Evolutionary conservation across 106 monocot species (phyloP).

Genomic region (Hemerocallis citrina): DNA sequence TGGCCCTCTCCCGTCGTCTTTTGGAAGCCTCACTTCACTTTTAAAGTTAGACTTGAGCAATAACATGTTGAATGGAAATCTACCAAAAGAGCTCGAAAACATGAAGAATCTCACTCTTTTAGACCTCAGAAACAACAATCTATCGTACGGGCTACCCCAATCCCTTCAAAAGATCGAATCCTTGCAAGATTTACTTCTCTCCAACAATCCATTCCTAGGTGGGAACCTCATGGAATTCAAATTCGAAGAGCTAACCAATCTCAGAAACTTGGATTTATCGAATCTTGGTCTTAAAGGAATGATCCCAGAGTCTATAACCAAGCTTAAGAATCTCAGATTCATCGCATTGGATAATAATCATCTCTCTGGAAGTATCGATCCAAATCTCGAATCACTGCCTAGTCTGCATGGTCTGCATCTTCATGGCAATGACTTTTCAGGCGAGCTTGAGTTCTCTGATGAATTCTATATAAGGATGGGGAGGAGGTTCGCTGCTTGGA

Average conservation of each 20-base stretch:
- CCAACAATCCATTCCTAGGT: slow-evolving; percentile 59
- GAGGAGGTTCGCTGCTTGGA: slow-evolving; percentile 76
- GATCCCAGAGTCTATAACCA: slow-evolving; percentile 50
- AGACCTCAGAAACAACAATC: slow-evolving; percentile 63
- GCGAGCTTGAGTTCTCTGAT: slow-evolving; percentile 39
- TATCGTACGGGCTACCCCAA: slow-evolving; percentile 25
- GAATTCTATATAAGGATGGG: slow-evolving; percentile 65
- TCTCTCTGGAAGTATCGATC: slow-evolving; percentile 37
- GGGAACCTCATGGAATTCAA: slow-evolving; percentile 25
- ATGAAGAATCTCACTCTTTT: slow-evolving; percentile 51
- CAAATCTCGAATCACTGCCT: slow-evolving; percentile 37
- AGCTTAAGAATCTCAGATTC: slow-evolving; percentile 40
- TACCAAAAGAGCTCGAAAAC: slow-evolving; percentile 39
- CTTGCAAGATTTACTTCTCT: slow-evolving; percentile 61
- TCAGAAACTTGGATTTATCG: slow-evolving; percentile 65
- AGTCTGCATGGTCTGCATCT: slow-evolving; percentile 41
- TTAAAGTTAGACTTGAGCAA: slow-evolving; percentile 76
- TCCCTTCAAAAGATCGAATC: slow-evolving; percentile 42
- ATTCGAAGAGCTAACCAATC: slow-evolving; percentile 34
- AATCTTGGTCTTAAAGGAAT: slow-evolving; percentile 26
- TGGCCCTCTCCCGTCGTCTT: slow-evolving; percentile 39
- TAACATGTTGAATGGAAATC: slow-evolving; percentile 44
- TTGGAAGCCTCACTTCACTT: slow-evolving; percentile 44
- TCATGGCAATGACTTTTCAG: slow-evolving; percentile 61
- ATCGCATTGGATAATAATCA: slow-evolving; percentile 58